Evolutionary conservation across 164 flowering plant genomes (phyloP).

Genomic region (Umbellularia californica): DNA sequence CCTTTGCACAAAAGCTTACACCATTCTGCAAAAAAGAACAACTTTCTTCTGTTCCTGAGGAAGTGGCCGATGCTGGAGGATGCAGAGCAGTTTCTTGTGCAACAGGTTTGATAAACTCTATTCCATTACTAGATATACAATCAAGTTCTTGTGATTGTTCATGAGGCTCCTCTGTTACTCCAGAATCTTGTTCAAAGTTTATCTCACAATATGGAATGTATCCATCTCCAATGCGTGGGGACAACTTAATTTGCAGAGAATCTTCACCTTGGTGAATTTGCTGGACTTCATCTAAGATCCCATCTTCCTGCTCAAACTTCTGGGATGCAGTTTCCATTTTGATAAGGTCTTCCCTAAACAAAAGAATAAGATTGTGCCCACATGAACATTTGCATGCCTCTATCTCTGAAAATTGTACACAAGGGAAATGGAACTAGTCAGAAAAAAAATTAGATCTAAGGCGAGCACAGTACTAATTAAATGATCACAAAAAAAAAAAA

Average conservation of each 20-base stretch:
- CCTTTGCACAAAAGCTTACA: conserved; percentile 33
- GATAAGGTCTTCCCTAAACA: conserved; percentile 51
- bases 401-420: conserved; percentile 35
- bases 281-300: conserved; percentile 39
- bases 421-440: neutral
- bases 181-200: conserved; percentile 26
- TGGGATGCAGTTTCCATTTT: conserved; percentile 81
- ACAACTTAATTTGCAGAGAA: conserved; percentile 27
- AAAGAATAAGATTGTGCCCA: conserved; percentile 43
- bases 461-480: no score
- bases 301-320: conserved; percentile 70
- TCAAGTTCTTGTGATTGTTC: conserved; percentile 16
- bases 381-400: conserved; percentile 47
- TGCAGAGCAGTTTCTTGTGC: conserved; percentile 27
- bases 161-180: conserved; percentile 3
- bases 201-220: conserved; percentile 71
- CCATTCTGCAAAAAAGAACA: conserved; percentile 17
- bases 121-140: conserved; percentile 7
- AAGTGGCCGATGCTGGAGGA: conserved; percentile 31
- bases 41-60: conserved; percentile 11
- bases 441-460: neutral
- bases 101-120: conserved; percentile 17
- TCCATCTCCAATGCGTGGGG: conserved; percentile 34
- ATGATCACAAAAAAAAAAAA: no score
- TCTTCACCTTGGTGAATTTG: conserved; percentile 42